phyloP scores from a whole-genome alignment of 352 stramenopile genomes.

The Phytophthora capsici region DNA sequence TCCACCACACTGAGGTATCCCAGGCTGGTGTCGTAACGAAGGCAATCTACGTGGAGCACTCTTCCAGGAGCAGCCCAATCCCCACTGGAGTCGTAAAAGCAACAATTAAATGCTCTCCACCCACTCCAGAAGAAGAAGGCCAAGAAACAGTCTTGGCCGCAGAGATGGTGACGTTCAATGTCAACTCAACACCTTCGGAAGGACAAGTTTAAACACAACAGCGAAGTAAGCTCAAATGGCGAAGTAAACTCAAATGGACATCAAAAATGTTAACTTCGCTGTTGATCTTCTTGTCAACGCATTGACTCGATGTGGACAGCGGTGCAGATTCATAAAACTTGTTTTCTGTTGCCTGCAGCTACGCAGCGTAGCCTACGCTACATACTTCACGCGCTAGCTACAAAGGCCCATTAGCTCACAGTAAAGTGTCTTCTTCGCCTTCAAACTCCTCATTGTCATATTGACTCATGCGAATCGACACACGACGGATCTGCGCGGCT shows the following conservation, averaged over 20 bases:
- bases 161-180: slow-evolving; percentile 42
- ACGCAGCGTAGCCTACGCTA: neutral
- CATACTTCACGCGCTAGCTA: neutral
- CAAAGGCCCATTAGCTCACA: slow-evolving; percentile 38
- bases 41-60: slow-evolving; percentile 22
- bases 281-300: slow-evolving; percentile 14
- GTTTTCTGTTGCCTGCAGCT: slow-evolving; percentile 5
- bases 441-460: slow-evolving; percentile 58
- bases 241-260: no score
- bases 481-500: slow-evolving; percentile 73
- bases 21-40: slow-evolving; percentile 52
- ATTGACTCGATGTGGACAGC: slow-evolving; percentile 27
- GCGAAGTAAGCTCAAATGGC: slow-evolving; percentile 12
- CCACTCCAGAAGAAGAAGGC: slow-evolving; percentile 37
- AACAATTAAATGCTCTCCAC: slow-evolving; percentile 15
- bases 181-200: slow-evolving; percentile 16
- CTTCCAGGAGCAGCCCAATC: slow-evolving; percentile 1
- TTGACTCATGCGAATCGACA: slow-evolving; percentile 78
- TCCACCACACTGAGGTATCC: slow-evolving; percentile 56
- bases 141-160: slow-evolving; percentile 39
- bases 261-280: slow-evolving; percentile 38
- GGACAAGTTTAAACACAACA: neutral
- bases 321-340: slow-evolving; percentile 28
- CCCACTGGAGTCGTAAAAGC: neutral
- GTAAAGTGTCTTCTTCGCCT: slow-evolving; percentile 58